Conservation (phyloP, 352 stramenopile genomes). For the Saprolegnia diclina region DNA sequence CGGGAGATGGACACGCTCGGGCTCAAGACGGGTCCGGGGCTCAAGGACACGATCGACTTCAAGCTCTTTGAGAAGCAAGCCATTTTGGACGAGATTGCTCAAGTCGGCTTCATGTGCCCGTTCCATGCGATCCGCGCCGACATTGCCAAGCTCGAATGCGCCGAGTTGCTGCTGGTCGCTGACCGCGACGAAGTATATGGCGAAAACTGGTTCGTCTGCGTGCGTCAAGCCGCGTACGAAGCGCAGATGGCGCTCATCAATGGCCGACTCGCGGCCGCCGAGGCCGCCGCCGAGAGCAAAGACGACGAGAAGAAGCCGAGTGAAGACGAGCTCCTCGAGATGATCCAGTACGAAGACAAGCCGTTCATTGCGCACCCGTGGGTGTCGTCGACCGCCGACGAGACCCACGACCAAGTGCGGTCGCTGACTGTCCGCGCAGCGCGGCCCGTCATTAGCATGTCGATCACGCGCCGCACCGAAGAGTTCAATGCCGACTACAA, state of each 20-base stretch:
- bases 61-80: slow-evolving; percentile 60
- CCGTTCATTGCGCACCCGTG: slow-evolving; percentile 56
- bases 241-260: slow-evolving; percentile 58
- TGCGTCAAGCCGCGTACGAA: slow-evolving; percentile 62
- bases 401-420: slow-evolving; percentile 64
- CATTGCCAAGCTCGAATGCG: slow-evolving; percentile 56
- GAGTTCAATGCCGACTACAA: slow-evolving; percentile 81
- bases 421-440: slow-evolving; percentile 44
- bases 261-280: slow-evolving; percentile 39
- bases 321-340: slow-evolving; percentile 46
- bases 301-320: neutral
- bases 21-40: slow-evolving; percentile 68
- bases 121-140: slow-evolving; percentile 69
- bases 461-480: slow-evolving; percentile 74
- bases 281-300: slow-evolving; percentile 36
- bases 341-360: slow-evolving; percentile 69
- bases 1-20: slow-evolving; percentile 75
- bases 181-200: slow-evolving; percentile 70
- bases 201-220: slow-evolving; percentile 79
- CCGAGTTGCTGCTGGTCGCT: slow-evolving; percentile 69
- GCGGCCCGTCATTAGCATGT: slow-evolving; percentile 63
- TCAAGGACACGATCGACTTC: slow-evolving; percentile 67
- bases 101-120: slow-evolving; percentile 77
- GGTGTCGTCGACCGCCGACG: slow-evolving; percentile 42
- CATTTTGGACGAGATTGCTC: slow-evolving; percentile 67